These are phyloP conservation scores for Saccharomycopsis malanga DNA, from an alignment of 805 yeast genomes.

Conservation along the genomic window DNA sequence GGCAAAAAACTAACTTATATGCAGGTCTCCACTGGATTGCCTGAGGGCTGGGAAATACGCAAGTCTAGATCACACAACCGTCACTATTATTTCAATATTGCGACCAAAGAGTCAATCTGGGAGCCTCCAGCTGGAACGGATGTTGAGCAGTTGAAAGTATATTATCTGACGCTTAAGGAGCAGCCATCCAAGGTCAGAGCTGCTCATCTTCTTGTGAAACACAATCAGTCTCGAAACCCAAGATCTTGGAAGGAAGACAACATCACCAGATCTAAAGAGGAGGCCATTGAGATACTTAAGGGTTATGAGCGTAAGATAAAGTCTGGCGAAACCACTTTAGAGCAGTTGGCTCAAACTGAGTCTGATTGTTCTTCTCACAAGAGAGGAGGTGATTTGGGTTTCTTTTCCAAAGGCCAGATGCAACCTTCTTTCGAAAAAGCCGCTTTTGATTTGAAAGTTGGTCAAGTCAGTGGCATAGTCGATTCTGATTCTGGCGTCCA, in stretches of 20 bases:
- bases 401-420: slow-evolving; percentile 86
- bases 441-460: slow-evolving; percentile 72
- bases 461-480: slow-evolving; percentile 74
- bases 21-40: slow-evolving; percentile 57
- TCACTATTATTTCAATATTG: slow-evolving; percentile 73
- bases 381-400: slow-evolving; percentile 89
- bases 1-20: too few relatives aligned
- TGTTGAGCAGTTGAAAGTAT: slow-evolving; percentile 45
- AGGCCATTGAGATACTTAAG: slow-evolving; percentile 61
- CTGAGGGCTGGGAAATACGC: slow-evolving; percentile 76
- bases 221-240: slow-evolving; percentile 78
- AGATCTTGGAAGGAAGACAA: slow-evolving; percentile 80
- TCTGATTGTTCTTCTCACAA: slow-evolving; percentile 85
- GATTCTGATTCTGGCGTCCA: slow-evolving; percentile 92
- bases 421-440: slow-evolving; percentile 91
- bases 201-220: slow-evolving; percentile 78
- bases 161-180: slow-evolving; percentile 36
- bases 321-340: slow-evolving; percentile 58
- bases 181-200: slow-evolving; percentile 55
- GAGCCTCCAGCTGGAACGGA: slow-evolving; percentile 86
- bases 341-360: slow-evolving; percentile 70
- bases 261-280: slow-evolving; percentile 76
- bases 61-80: slow-evolving; percentile 73
- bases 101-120: slow-evolving; percentile 76
- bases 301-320: slow-evolving; percentile 51